A percentile compares a stretch with the other conserved stretches of the same genome.
These are phyloP conservation scores for Lyophyllum atratum DNA, from an alignment of 768 basidiomycete genomes.

Conservation along the genomic window DNA sequence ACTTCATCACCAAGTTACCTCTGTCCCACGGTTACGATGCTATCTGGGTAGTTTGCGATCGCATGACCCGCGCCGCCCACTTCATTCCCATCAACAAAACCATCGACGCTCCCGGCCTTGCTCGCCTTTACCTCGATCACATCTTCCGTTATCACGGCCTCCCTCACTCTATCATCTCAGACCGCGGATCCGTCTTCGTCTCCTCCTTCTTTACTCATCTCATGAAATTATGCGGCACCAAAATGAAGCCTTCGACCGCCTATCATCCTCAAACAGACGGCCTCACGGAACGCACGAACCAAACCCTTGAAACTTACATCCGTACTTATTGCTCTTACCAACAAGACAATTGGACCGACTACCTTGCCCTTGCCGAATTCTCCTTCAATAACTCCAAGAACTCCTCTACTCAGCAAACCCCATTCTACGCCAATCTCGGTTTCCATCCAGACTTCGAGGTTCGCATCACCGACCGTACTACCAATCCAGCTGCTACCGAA, in stretches of 20 bases:
- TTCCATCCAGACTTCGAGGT: too few relatives aligned
- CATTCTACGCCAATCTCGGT: slow-evolving; percentile 22
- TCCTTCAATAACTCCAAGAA: too few relatives aligned
- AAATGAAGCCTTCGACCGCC: too few relatives aligned
- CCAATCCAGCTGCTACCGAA: slow-evolving; percentile 34
- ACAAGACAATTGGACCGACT: slow-evolving; percentile 27
- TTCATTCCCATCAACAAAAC: slow-evolving; percentile 38
- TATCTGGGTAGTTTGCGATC: too few relatives aligned
- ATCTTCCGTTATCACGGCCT: slow-evolving; percentile 37
- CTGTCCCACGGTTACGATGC: too few relatives aligned
- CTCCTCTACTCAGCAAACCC: slow-evolving; percentile 41
- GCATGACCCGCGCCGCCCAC: slow-evolving; percentile 12
- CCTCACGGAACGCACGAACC: too few relatives aligned
- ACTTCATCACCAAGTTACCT: too few relatives aligned
- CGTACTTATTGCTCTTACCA: slow-evolving; percentile 33
- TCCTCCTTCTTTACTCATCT: too few relatives aligned
- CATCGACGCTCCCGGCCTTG: slow-evolving; percentile 29
- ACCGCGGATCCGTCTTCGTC: slow-evolving; percentile 26
- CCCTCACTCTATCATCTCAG: slow-evolving; percentile 31
- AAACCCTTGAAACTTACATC: slow-evolving; percentile 33
- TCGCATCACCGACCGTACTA: slow-evolving; percentile 24
- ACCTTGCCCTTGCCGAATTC: slow-evolving; percentile 37
- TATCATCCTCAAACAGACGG: too few relatives aligned
- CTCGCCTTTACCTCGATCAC: slow-evolving; percentile 34
- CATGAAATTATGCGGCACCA: too few relatives aligned